Base-by-base conservation (phyloP, 2,329 filamentous ascomycete genomes). In the Neonectria faginata region DNA sequence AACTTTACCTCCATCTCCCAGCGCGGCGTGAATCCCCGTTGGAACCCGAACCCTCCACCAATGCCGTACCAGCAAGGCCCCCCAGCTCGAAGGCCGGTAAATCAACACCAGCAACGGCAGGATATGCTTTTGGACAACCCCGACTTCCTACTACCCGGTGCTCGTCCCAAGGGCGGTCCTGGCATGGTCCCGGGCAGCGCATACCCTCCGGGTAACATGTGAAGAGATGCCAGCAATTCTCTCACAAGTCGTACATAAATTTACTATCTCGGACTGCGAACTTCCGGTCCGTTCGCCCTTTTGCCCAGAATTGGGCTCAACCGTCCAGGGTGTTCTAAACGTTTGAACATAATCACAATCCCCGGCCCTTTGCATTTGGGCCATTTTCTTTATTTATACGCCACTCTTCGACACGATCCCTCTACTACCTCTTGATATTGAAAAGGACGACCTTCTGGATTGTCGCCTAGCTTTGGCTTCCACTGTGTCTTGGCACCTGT, bases 1-100 rank as follows among this genome's bases (percentile, higher is more conserved):
- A 92, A 91, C 71, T 97, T 97, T 79, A 97, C 95, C 1, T 96
- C 92, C 11, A 91, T 98, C 50, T 95, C 91, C 0, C 94, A 97
- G 79, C 88, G 95, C 36, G 92, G 92, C 1, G 83, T 97, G 59
- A 97, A 97, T 77, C 95, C 94, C 7, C 89, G 90, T 65, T 97
- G 95, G 94, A 88, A 91, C 67, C 88, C 86, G 2, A 82, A 84
- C 31, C 81, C 84, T 14, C 77, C 81, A 16, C 77, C 82, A 41
- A 77, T 81, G 70, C 81, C 79, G 57, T 80, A 80, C 9, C 83
- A 78, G 68, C 80, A 71, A 70, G 81, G 73, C 74, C 80, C 79
- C 60, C 81, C 79, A 20, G 78, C 81, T 41, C 80, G 82, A 42
- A 74, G 80, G 58, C 83, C 83, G 25, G 79, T 81, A 29, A 84